A percentile compares a stretch with the other conserved stretches of the same genome.
phyloP scores from a whole-genome alignment of 2,329 filamentous ascomycete genomes.

The Lecanosticta acicola region DNA sequence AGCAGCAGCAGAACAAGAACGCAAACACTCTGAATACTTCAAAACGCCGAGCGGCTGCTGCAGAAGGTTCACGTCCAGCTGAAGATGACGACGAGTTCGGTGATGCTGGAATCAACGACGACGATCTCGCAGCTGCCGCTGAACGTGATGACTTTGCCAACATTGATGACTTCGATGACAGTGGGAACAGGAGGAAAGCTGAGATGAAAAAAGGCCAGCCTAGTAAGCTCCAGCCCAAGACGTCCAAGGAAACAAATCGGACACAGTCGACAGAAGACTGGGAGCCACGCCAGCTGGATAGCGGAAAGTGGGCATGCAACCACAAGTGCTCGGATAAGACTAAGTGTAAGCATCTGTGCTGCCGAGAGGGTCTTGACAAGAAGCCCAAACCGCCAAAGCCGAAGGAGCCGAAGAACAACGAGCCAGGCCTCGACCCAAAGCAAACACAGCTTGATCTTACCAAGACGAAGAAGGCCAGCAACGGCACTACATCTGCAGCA shows the following conservation, averaged over 20 bases:
- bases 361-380: conserved; percentile 64
- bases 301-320: conserved; percentile 69
- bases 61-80: background rate
- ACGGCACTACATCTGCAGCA: background rate
- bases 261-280: conserved; percentile 8
- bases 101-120: conserved; percentile 49
- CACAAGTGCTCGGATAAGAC: conserved; percentile 61
- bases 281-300: conserved; percentile 53
- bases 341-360: conserved; percentile 66
- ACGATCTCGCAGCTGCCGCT: conserved; percentile 46
- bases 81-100: conserved; percentile 46
- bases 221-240: background rate
- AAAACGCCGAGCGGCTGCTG: conserved; percentile 20
- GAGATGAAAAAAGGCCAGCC: background rate
- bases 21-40: conserved; percentile 22
- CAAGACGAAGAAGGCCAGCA: conserved; percentile 16
- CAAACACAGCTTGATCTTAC: conserved; percentile 28
- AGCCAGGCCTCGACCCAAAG: conserved; percentile 17
- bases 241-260: conserved; percentile 9
- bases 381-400: conserved; percentile 48
- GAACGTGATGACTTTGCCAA: conserved; percentile 41
- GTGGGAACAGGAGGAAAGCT: conserved; percentile 6
- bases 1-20: conserved; percentile 9
- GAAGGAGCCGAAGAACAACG: conserved; percentile 25
- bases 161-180: conserved; percentile 47